phyloP scores from a whole-genome alignment of 2,329 filamentous ascomycete species.

The Colletotrichum filicis region DNA sequence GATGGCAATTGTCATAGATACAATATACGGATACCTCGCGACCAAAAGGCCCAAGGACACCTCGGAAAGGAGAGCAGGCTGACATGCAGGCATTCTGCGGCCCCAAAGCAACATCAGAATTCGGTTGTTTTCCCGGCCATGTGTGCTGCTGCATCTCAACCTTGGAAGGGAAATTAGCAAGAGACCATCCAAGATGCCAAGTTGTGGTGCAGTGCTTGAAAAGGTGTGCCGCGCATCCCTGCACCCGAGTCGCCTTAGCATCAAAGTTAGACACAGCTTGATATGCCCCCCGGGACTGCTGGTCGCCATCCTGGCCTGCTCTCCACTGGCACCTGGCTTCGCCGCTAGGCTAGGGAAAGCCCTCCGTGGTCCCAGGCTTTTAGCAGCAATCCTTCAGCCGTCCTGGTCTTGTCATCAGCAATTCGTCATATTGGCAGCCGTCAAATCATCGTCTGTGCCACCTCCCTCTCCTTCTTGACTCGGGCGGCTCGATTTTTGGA shows the following conservation, averaged over 20 bases:
- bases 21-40: not conserved
- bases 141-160: slow-evolving; percentile 31
- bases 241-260: slow-evolving; percentile 28
- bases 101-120: slow-evolving; percentile 28
- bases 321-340: slow-evolving; percentile 10
- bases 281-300: slow-evolving; percentile 21
- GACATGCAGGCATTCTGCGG: slow-evolving; percentile 5
- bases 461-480: slow-evolving; percentile 20
- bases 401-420: slow-evolving; percentile 24
- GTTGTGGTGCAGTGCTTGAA: slow-evolving; percentile 27
- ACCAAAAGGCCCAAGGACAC: not conserved
- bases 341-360: slow-evolving; percentile 12
- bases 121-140: slow-evolving; percentile 22
- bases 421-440: slow-evolving; percentile 24
- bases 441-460: slow-evolving; percentile 30
- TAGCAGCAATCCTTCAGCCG: slow-evolving; percentile 17
- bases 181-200: slow-evolving; percentile 34
- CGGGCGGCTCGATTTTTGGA: slow-evolving; percentile 11
- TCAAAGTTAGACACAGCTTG: slow-evolving; percentile 31
- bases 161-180: slow-evolving; percentile 35
- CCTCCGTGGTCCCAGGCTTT: slow-evolving; percentile 4
- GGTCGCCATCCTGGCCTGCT: slow-evolving; percentile 16
- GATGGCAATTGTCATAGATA: not conserved
- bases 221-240: slow-evolving; percentile 32
- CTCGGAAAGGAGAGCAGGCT: slow-evolving; percentile 1